These are phyloP conservation scores for Microbotryum scabiosae DNA, from an alignment of 1,284 basidiomycete species.

Conservation along the genomic window DNA sequence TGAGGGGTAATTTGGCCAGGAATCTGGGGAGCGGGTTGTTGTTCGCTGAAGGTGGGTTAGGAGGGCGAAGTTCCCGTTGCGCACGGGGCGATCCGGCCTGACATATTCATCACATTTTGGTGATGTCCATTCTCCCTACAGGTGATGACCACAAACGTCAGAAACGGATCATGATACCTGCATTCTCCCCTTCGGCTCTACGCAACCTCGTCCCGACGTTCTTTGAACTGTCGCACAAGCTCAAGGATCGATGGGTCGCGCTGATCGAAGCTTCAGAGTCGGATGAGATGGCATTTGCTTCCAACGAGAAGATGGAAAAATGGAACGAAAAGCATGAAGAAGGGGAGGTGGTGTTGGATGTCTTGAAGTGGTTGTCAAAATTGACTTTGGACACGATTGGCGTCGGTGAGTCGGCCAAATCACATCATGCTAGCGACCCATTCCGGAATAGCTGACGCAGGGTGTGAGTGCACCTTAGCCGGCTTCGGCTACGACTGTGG, in stretches of 20 bases:
- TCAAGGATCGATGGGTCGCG: constrained; percentile 18
- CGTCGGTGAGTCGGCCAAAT: constrained; percentile 27
- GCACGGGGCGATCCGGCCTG: no score
- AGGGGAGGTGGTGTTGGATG: constrained; percentile 31
- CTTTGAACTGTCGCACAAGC: constrained; percentile 52
- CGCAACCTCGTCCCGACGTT: constrained; percentile 55
- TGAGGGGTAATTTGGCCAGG: constrained; percentile 49
- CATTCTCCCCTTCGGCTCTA: constrained; percentile 53
- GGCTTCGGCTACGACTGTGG: constrained; percentile 32
- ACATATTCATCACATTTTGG: not conserved
- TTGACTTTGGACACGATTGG: constrained; percentile 38
- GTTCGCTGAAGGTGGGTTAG: constrained; percentile 42
- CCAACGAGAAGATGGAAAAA: constrained; percentile 20
- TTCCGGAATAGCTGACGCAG: not conserved
- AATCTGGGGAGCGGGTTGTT: constrained; percentile 39
- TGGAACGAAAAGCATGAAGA: not conserved
- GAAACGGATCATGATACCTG: constrained; percentile 42
- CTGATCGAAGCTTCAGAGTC: not conserved
- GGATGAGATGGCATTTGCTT: constrained; percentile 18
- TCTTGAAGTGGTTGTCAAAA: constrained; percentile 31
- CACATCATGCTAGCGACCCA: not conserved
- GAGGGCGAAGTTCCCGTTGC: no score
- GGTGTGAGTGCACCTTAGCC: not conserved
- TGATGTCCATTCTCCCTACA: not conserved
- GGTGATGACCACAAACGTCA: constrained; percentile 35